Evolutionary conservation across 2,329 filamentous ascomycete genomes (phyloP).

Genomic region (Arthrobotrys sinensis): DNA sequence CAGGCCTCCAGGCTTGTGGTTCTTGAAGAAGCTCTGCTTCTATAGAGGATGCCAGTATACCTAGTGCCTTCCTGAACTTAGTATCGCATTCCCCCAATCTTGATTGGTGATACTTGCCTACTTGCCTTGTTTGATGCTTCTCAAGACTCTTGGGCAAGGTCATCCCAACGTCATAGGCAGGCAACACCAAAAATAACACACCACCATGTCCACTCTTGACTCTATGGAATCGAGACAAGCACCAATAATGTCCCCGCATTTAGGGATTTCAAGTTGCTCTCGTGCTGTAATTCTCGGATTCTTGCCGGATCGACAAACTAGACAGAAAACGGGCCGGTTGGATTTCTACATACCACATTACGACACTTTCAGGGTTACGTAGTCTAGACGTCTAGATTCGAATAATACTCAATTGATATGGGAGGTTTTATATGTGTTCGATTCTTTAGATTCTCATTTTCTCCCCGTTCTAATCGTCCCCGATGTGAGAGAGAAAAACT

Average conservation of each 20-base stretch:
- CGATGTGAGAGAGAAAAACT: neutral
- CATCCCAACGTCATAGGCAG: constrained; percentile 41
- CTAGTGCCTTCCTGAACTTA: neutral
- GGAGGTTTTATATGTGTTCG: neutral
- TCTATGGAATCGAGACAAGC: neutral
- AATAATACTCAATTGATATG: neutral
- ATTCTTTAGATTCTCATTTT: neutral
- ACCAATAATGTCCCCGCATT: constrained; percentile 31
- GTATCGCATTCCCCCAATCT: neutral
- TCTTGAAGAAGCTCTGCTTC: neutral
- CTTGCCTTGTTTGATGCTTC: constrained; percentile 31
- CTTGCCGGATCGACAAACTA: constrained; percentile 36
- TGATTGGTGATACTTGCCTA: constrained; percentile 10
- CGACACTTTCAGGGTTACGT: constrained; percentile 21
- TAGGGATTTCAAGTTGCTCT: neutral
- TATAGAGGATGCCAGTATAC: constrained; percentile 8
- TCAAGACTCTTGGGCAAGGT: constrained; percentile 33
- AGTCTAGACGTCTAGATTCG: too few species aligned
- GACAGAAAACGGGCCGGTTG: constrained; percentile 13
- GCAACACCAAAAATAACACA: constrained; percentile 42
- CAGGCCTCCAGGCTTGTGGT: too few species aligned
- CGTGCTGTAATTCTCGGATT: constrained; percentile 19
- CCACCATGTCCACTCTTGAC: neutral
- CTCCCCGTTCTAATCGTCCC: neutral
- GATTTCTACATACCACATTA: constrained; percentile 2